Percentiles rank a stretch among this genome's conserved stretches.
Evolutionary conservation across 306 rosid species (phyloP).

Genomic region (Sesbania bispinosa): DNA sequence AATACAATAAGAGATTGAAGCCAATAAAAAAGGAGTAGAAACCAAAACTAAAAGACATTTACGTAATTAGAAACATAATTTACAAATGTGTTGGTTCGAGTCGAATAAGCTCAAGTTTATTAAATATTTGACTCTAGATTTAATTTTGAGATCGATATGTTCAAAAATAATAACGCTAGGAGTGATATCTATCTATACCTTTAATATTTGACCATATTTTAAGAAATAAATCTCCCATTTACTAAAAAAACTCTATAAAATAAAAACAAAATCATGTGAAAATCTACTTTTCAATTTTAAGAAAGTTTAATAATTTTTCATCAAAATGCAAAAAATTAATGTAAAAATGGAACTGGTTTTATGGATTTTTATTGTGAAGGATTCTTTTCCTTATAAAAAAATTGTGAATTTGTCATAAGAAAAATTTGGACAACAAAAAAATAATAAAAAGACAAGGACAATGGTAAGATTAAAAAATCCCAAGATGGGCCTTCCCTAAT

Average conservation of each 20-base stretch:
- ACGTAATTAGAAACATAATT: no score
- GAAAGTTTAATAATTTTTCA: no score
- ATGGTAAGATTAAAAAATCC: background rate
- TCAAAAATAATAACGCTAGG: background rate
- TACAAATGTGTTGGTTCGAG: background rate
- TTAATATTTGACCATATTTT: background rate
- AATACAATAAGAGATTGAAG: no score
- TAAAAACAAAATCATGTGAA: background rate
- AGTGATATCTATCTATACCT: background rate
- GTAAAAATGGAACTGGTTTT: background rate
- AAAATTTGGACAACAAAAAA: background rate
- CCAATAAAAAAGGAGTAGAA: no score
- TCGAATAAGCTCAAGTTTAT: background rate
- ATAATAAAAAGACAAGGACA: background rate
- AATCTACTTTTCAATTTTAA: background rate
- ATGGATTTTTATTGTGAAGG: background rate
- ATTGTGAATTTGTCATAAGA: background rate
- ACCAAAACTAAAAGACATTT: no score
- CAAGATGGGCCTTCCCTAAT: slow-evolving; percentile 23
- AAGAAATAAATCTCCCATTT: background rate
- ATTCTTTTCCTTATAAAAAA: background rate
- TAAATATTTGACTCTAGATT: background rate
- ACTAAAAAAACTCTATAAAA: background rate
- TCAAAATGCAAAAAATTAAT: background rate
- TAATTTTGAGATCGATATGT: background rate